phyloP scores from a whole-genome alignment of 2,329 filamentous ascomycete genomes.

The Apiospora koreana region DNA sequence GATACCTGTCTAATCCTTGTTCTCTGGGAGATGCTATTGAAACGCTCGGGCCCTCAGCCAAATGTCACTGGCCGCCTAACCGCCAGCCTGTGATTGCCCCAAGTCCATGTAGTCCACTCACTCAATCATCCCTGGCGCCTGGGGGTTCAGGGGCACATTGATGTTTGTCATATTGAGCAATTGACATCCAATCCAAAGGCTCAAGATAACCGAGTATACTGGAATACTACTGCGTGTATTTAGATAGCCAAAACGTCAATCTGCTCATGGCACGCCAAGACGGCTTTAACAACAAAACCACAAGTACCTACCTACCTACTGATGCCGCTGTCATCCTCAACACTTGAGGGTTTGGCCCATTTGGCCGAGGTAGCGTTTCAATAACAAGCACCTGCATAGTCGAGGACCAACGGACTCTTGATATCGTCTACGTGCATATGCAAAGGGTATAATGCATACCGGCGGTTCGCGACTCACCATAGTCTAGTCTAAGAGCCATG shows the following conservation, averaged over 20 bases:
- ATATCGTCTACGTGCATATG: not conserved
- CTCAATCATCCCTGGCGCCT: not conserved
- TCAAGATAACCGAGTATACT: not conserved
- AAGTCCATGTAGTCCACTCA: slow-evolving; percentile 1
- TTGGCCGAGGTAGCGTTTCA: not conserved
- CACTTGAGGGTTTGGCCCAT: too few species aligned
- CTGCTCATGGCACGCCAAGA: not conserved
- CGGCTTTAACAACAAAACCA: not conserved
- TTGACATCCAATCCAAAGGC: not conserved
- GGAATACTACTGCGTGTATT: not conserved
- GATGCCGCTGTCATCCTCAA: not conserved
- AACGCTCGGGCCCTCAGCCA: not conserved
- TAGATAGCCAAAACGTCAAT: not conserved
- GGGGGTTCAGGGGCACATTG: not conserved
- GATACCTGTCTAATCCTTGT: not conserved
- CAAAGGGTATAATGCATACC: not conserved
- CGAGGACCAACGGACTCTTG: not conserved
- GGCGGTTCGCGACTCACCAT: not conserved
- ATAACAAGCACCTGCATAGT: not conserved
- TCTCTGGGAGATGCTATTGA: slow-evolving; percentile 2
- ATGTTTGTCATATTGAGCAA: not conserved
- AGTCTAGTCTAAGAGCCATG: not conserved
- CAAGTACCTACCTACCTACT: too few species aligned
- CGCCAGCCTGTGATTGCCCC: slow-evolving; percentile 7
- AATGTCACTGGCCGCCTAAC: slow-evolving; percentile 7